Evolutionary conservation across 495 filamentous ascomycete genomes (phyloP).

Genomic region (Cercophora scortea): DNA sequence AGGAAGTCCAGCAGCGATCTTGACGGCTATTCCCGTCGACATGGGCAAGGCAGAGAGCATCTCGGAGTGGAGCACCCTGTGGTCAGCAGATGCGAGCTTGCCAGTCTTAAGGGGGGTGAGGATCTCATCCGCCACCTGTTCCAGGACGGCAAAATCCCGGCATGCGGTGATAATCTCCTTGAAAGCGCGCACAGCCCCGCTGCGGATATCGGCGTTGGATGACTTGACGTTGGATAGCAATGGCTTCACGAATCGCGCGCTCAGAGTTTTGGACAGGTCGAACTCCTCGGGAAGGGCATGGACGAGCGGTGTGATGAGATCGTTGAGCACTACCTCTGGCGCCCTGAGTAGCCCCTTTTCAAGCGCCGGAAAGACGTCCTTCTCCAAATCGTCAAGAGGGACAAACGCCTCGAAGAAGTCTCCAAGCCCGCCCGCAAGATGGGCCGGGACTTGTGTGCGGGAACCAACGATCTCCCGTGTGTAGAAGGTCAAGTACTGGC

Average conservation of each 20-base stretch:
- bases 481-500: slow-evolving; percentile 70
- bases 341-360: slow-evolving; percentile 85
- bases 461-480: slow-evolving; percentile 79
- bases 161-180: slow-evolving; percentile 50
- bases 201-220: slow-evolving; percentile 66
- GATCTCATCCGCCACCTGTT: slow-evolving; percentile 67
- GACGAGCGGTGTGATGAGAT: slow-evolving; percentile 64
- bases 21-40: slow-evolving; percentile 49
- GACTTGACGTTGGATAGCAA: slow-evolving; percentile 84
- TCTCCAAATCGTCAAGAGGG: slow-evolving; percentile 64
- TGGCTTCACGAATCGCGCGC: slow-evolving; percentile 68
- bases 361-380: slow-evolving; percentile 68
- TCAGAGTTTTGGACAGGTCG: slow-evolving; percentile 69
- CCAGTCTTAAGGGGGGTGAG: slow-evolving; percentile 66
- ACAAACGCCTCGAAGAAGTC: slow-evolving; percentile 79
- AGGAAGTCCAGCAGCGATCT: slow-evolving; percentile 58
- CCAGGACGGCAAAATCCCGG: slow-evolving; percentile 45
- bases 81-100: slow-evolving; percentile 74
- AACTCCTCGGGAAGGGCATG: slow-evolving; percentile 56
- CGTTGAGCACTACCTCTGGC: slow-evolving; percentile 79
- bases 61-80: slow-evolving; percentile 69
- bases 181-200: slow-evolving; percentile 68
- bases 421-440: slow-evolving; percentile 63
- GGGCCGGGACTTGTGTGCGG: slow-evolving; percentile 56
- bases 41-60: slow-evolving; percentile 60